Percentiles rank a stretch among this genome's conserved stretches.
Evolutionary conservation across 176 grass and related monocot genomes (phyloP).

Genomic region (Miscanthus lutarioriparius): DNA sequence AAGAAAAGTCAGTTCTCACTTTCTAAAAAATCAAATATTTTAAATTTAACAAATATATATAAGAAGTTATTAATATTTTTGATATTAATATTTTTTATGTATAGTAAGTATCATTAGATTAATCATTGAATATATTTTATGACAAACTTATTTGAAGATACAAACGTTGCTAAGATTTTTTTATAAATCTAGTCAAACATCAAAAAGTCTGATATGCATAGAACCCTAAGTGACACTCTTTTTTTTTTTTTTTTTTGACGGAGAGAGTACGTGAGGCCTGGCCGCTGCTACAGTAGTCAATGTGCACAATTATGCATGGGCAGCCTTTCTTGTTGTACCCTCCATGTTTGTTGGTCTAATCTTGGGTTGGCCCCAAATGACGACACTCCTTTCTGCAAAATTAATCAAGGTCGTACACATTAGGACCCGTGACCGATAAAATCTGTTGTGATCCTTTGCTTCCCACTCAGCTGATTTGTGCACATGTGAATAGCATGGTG

Average conservation of each 20-base stretch:
- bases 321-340: neutral
- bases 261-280: too few species aligned
- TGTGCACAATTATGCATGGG: constrained; percentile 20
- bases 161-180: neutral
- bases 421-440: neutral
- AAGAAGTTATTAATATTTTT: too few species aligned
- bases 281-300: neutral
- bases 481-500: constrained; percentile 21
- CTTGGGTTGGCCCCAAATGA: neutral
- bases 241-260: too few species aligned
- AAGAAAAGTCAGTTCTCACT: too few species aligned
- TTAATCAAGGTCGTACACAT: neutral
- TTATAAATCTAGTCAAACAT: neutral
- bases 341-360: constrained; percentile 28
- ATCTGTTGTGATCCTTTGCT: neutral
- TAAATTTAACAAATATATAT: too few species aligned
- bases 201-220: too few species aligned
- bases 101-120: neutral
- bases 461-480: neutral
- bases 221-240: too few species aligned
- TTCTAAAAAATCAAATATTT: too few species aligned
- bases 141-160: neutral
- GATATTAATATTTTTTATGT: too few species aligned
- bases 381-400: neutral
- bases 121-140: neutral